Base-by-base conservation (phyloP, 306 rosid genomes). In the Clitoria ternatea region DNA sequence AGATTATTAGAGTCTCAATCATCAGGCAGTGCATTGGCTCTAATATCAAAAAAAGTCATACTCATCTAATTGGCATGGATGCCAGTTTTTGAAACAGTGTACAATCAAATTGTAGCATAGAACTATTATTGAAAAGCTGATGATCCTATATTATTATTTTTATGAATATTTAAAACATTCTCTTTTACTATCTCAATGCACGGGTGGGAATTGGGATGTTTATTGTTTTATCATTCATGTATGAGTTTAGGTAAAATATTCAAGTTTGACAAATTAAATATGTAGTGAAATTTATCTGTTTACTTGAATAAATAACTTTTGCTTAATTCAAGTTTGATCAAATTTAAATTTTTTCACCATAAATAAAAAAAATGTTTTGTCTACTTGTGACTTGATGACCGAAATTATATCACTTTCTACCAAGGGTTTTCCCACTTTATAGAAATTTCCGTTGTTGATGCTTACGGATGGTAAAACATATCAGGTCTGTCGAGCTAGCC, bases 11-110 rank as follows among this genome's bases (percentile, higher is more conserved):
- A 40, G 74, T 30, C 50, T 45, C 55, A 48, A 39, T 20, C 61
- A 48, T 70, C 71, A 49, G 4, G 47, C 73, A 45, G 18, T 29
- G 17, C 15, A 30, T 11, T 10, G 23, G 29, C 6, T 20, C 32
- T 4, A 15, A 5, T 66, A 59, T 1, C 20, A 22, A 39, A 19
- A 19, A 23, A 45, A 3, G 67, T 43, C 79, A 40, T 19, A 30
- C 43, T 64, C 44, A 74, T 37, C 10, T 57, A 78, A 30, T 49
- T 65, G 50, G 49, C 43, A 9, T 35, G 53, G 27, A 62, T 20
- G 30, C 32, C 61, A 54, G 55, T 22, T 63, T 70, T 77, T 70
- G 61, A 18, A 40, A 55, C n/a, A 72, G 18, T 44, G 78, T 29
- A 47, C 32, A 27, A 56, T 48, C 32, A 27, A 66, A 55, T 47